Conservation (phyloP, 176 grass and related monocot genomes). For the Hordeum marinum region DNA sequence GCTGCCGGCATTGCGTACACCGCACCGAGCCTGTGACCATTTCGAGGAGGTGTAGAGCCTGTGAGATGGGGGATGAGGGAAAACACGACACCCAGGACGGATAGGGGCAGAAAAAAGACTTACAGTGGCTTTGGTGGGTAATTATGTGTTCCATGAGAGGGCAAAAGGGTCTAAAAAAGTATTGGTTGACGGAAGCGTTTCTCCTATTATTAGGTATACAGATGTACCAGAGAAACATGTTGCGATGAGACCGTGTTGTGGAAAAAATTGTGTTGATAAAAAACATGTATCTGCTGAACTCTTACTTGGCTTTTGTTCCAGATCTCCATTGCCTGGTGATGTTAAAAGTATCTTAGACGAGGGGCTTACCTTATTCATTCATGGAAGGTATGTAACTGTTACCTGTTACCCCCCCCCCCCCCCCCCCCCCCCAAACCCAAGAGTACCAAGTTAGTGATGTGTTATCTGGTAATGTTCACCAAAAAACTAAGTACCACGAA, state of each 20-base stretch:
- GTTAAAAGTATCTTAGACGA: slow-evolving; percentile 75
- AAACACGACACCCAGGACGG: no score
- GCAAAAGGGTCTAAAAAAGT: no score
- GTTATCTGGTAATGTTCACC: not conserved
- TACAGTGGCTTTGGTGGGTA: no score
- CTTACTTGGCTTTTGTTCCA: slow-evolving; percentile 27
- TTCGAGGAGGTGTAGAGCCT: no score
- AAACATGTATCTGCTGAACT: not conserved
- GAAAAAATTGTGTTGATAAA: not conserved
- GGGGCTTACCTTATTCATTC: slow-evolving; percentile 54
- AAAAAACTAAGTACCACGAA: not conserved
- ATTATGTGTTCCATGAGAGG: no score
- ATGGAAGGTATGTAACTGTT: slow-evolving; percentile 68
- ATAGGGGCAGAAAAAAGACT: no score
- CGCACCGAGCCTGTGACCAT: no score
- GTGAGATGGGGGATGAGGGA: no score
- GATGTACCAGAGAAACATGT: not conserved
- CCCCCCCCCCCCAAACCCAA: not conserved
- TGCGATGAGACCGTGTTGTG: not conserved
- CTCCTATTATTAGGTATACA: no score
- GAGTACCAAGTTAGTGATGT: not conserved
- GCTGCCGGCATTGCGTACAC: no score
- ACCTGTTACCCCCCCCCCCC: not conserved
- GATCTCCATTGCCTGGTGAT: slow-evolving; percentile 58
- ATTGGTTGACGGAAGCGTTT: no score